phyloP scores from a whole-genome alignment of 371 early-diverging fungal genomes.

The Actinomortierella wolfii region DNA sequence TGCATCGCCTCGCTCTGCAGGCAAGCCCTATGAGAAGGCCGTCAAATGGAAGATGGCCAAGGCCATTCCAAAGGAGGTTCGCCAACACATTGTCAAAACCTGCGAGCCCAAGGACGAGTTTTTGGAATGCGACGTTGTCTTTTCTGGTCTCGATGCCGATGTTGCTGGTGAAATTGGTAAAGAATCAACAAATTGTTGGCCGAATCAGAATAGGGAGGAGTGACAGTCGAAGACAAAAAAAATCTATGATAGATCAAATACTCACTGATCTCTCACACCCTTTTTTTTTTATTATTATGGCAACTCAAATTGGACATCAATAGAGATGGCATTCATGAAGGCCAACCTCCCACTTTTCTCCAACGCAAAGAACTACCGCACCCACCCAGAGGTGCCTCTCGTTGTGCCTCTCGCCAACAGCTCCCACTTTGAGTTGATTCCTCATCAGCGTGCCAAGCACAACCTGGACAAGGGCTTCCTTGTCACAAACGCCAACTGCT shows the following conservation, averaged over 20 bases:
- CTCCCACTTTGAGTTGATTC: slow-evolving; percentile 79
- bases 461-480: slow-evolving; percentile 81
- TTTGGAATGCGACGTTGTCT: slow-evolving; percentile 84
- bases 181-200: background rate
- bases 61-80: slow-evolving; percentile 72
- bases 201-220: background rate
- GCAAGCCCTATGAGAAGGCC: slow-evolving; percentile 79
- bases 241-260: too few species aligned
- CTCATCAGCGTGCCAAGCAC: slow-evolving; percentile 74
- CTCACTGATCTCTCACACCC: background rate
- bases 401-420: slow-evolving; percentile 93
- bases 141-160: slow-evolving; percentile 92
- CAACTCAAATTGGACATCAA: too few species aligned
- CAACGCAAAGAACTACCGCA: slow-evolving; percentile 95
- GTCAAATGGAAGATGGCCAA: slow-evolving; percentile 87
- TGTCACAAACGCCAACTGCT: slow-evolving; percentile 97
- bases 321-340: slow-evolving; percentile 83
- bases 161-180: slow-evolving; percentile 93
- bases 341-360: slow-evolving; percentile 90
- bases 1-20: slow-evolving; percentile 91
- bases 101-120: slow-evolving; percentile 83
- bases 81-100: slow-evolving; percentile 62
- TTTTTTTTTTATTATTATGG: slow-evolving; percentile 1
- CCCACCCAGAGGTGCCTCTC: slow-evolving; percentile 86
- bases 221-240: too few species aligned